Evolutionary conservation across 169 alveolate species (phyloP).

Genomic region (Hepatocystis sp.): DNA sequence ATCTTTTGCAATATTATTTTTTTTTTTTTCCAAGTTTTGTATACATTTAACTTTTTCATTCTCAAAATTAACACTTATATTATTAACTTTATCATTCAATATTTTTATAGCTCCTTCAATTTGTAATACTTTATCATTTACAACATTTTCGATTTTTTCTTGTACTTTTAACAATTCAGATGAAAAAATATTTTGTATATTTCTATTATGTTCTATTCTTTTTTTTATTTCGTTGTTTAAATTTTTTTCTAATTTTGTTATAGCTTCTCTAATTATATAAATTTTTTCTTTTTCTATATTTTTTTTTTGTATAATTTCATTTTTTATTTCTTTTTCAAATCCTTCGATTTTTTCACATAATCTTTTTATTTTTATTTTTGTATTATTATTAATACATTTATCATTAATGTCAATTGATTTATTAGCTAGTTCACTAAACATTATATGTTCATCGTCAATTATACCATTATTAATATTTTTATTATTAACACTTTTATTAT

Average conservation of each 20-base stretch:
- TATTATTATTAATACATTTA: constrained; percentile 51
- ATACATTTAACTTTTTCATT: constrained; percentile 59
- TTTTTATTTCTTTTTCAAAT: constrained; percentile 69
- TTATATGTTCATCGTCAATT: constrained; percentile 1
- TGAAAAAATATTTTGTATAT: constrained; percentile 46
- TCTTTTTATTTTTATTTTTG: constrained; percentile 57
- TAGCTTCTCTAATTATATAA: constrained; percentile 61
- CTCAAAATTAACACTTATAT: constrained; percentile 41
- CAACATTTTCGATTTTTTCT: constrained; percentile 63
- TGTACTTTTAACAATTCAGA: constrained; percentile 59
- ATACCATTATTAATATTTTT: no score
- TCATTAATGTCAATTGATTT: constrained; percentile 27
- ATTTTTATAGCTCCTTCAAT: constrained; percentile 58
- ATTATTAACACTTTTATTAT: no score
- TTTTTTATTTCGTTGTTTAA: constrained; percentile 56
- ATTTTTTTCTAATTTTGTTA: constrained; percentile 47
- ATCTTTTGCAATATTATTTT: constrained; percentile 48
- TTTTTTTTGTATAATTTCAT: constrained; percentile 59
- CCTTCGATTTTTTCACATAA: constrained; percentile 72
- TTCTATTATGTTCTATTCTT: constrained; percentile 55
- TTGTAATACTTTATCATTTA: constrained; percentile 37
- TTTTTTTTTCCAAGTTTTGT: constrained; percentile 32
- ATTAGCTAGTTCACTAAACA: constrained; percentile 12
- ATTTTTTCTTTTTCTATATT: constrained; percentile 69
- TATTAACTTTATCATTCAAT: constrained; percentile 27